phyloP scores from a whole-genome alignment of 2,329 filamentous ascomycete genomes.

The Penicillium palitans region DNA sequence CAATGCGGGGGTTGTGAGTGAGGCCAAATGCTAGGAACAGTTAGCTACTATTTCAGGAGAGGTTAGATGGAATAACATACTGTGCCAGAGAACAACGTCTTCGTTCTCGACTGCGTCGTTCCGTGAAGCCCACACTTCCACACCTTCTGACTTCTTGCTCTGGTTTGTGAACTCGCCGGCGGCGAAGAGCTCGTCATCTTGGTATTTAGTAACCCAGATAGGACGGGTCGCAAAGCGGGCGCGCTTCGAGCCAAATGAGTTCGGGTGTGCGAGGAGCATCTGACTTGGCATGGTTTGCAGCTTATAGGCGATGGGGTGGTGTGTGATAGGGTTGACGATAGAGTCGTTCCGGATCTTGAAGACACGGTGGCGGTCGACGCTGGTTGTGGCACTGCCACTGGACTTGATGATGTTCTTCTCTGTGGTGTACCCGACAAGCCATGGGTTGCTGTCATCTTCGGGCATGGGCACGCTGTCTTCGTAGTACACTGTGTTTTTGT shows the following conservation, averaged over 20 bases:
- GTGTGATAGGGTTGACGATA: constrained; percentile 47
- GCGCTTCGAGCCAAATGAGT: constrained; percentile 48
- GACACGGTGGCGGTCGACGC: constrained; percentile 49
- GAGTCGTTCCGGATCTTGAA: constrained; percentile 56
- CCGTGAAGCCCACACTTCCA: constrained; percentile 53
- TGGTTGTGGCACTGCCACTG: constrained; percentile 55
- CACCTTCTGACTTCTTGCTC: constrained; percentile 54
- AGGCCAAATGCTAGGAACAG: constrained; percentile 49
- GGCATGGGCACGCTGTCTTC: constrained; percentile 57
- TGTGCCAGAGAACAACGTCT: constrained; percentile 43
- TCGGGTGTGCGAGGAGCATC: constrained; percentile 50
- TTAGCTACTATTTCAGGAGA: constrained; percentile 2
- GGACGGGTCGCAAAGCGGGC: constrained; percentile 56
- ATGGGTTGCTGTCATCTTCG: constrained; percentile 59
- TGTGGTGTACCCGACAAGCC: constrained; percentile 62
- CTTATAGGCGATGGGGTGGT: constrained; percentile 53
- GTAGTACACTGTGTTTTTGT: constrained; percentile 55
- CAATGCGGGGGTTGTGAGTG: constrained; percentile 63
- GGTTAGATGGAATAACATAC: constrained; percentile 26
- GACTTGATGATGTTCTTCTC: constrained; percentile 51
- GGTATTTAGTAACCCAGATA: constrained; percentile 57
- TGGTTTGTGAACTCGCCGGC: constrained; percentile 55
- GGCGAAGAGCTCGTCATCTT: constrained; percentile 54
- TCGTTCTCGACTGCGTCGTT: constrained; percentile 53
- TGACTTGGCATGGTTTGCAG: constrained; percentile 51